Conservation (phyloP, 192 early-diverging fungal genomes). For the Coemansia sp. region DNA sequence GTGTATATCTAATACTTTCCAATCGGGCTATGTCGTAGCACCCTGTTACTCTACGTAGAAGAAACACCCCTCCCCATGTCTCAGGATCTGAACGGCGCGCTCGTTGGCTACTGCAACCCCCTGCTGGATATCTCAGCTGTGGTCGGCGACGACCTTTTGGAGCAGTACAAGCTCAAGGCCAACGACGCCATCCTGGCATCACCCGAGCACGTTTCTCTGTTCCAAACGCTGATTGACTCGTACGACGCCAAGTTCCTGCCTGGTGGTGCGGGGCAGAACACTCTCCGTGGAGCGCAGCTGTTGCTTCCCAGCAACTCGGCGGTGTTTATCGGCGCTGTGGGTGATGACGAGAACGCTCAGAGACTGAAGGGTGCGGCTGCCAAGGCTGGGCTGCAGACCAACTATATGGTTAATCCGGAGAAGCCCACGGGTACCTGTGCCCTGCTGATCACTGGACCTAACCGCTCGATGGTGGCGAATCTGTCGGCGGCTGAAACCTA, state of each 20-base stretch:
- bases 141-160: constrained; percentile 67
- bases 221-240: constrained; percentile 71
- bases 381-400: constrained; percentile 80
- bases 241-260: constrained; percentile 82
- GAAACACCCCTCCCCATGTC: too few species aligned
- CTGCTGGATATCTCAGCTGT: constrained; percentile 94
- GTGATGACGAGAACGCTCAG: constrained; percentile 77
- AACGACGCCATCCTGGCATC: constrained; percentile 96
- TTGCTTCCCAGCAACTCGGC: constrained; percentile 82
- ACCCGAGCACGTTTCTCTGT: constrained; percentile 81
- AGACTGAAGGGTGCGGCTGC: constrained; percentile 72
- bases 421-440: constrained; percentile 94
- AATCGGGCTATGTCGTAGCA: not conserved
- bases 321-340: constrained; percentile 92
- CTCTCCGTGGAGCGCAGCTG: constrained; percentile 86
- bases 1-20: too few species aligned
- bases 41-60: not conserved
- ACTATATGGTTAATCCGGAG: constrained; percentile 76
- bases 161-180: constrained; percentile 86
- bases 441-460: constrained; percentile 85
- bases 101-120: constrained; percentile 96
- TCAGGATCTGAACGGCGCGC: constrained; percentile 48
- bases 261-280: constrained; percentile 97
- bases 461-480: constrained; percentile 91
- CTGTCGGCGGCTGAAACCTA: constrained; percentile 92